Base-by-base conservation (phyloP, 768 basidiomycete genomes). In the Thelephora ganbajun region DNA sequence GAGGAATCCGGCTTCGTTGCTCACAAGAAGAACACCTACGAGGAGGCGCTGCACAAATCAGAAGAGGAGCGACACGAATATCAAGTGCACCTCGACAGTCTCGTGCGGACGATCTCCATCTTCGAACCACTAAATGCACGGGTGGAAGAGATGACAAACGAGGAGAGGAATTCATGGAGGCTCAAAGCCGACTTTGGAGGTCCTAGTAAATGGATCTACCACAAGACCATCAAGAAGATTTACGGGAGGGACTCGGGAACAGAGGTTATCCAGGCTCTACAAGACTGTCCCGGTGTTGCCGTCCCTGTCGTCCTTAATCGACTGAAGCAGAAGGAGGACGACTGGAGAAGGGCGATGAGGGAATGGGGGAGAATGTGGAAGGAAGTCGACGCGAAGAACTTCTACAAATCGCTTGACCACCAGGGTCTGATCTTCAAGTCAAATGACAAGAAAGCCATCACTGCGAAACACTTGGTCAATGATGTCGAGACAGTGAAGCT, bases 51-150 rank as follows among this genome's bases (percentile, higher is more conserved):
- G 48, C 92, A 98, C 68, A 90, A 90, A 65, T 85, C 90, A 57
- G 96, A 99, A 63, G 94, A 99, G 63, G 96, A 99, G 63, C 80
- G 96, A 23, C 91, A 97, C 64, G 94, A 98, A 64, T 98, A 90
- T 61, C 92, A 96, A 56, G 92, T 93, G 50, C 87, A 93, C 56
- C 77, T 99, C 36, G 91, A 96, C 59, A 89, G 83, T 14, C 79
- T 98, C 55, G 67, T 78, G 9, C 80, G 93, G 37, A 97, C 93
- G 12, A 94, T 98, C 57, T 79, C 87, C 1, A 67, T 94, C 37
- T 75, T 99, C 48, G 91, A 98, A 59, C 93, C 93, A 2, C 72
- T 98, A 50, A 76, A 78, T 49, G 72, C 70, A 20, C 82, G 91
- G 35, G 83, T 99, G 55, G 80, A 85, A 53, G 79, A 82, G 53